Conservation (phyloP, 2,329 filamentous ascomycete species). For the Periconia sp. region DNA sequence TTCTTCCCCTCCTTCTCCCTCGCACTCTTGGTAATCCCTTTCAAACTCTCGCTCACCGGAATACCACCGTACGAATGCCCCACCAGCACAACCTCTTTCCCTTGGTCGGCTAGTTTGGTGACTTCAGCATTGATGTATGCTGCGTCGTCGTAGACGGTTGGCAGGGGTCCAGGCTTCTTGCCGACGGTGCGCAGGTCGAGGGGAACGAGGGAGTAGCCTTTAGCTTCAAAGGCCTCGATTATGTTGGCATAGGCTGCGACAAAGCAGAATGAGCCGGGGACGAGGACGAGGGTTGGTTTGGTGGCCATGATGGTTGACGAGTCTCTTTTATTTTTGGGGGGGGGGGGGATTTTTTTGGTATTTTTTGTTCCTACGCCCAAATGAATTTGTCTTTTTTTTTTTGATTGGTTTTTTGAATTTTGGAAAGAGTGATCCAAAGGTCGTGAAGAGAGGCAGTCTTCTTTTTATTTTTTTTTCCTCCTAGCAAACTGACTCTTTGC, state of each 20-base stretch:
- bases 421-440: no score
- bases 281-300: conserved; percentile 27
- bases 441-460: no score
- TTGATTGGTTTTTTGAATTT: no score
- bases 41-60: conserved; percentile 32
- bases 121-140: conserved; percentile 30
- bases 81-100: conserved; percentile 44
- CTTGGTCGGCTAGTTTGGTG: conserved; percentile 31
- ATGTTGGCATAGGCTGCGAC: conserved; percentile 21
- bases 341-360: neutral
- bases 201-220: conserved; percentile 21
- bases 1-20: conserved; percentile 31
- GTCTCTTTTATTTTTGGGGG: neutral
- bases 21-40: conserved; percentile 35
- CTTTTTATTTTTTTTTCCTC: no score
- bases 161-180: conserved; percentile 13
- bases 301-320: conserved; percentile 12
- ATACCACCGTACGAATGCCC: conserved; percentile 48
- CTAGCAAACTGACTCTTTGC: no score
- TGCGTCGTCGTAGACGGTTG: conserved; percentile 39
- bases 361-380: no score
- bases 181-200: conserved; percentile 16
- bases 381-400: no score
- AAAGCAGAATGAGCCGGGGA: conserved; percentile 32
- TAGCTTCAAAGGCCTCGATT: conserved; percentile 10